phyloP scores from a whole-genome alignment of 2,329 filamentous ascomycete genomes.

The Ophiostoma ulmi region DNA sequence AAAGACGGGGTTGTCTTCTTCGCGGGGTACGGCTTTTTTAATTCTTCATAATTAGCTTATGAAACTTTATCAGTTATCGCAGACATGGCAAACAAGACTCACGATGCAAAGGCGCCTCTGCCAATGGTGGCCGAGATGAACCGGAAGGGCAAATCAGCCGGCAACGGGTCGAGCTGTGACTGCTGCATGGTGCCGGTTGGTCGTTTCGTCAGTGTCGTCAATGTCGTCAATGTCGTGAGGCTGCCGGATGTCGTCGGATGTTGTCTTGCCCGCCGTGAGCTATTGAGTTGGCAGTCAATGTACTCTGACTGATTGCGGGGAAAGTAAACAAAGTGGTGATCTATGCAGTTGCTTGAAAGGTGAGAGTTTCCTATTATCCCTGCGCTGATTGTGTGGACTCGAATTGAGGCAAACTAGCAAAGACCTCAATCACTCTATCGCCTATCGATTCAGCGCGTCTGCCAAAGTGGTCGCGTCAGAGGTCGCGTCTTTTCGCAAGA shows the following conservation, averaged over 20 bases:
- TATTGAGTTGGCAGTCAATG: too few species aligned
- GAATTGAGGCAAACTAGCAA: neutral
- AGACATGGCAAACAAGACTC: conserved; percentile 32
- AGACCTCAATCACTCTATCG: neutral
- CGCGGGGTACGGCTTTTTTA: conserved; percentile 81
- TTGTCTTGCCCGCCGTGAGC: neutral
- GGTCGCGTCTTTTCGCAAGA: neutral
- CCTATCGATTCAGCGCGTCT: neutral
- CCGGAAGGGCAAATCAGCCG: conserved; percentile 79
- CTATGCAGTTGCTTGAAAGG: neutral
- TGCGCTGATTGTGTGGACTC: too few species aligned
- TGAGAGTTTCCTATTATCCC: neutral
- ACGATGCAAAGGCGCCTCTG: conserved; percentile 96
- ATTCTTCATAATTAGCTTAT: conserved; percentile 54
- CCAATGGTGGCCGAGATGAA: conserved; percentile 96
- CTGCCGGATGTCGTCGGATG: neutral
- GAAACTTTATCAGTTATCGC: neutral
- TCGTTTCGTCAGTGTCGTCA: neutral
- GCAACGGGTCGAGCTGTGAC: conserved; percentile 85
- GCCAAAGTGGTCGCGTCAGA: conserved; percentile 4
- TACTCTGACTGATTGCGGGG: neutral
- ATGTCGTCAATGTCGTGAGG: neutral
- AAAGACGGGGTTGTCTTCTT: conserved; percentile 69
- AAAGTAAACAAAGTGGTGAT: conserved; percentile 1
- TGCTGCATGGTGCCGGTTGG: conserved; percentile 47